These are phyloP conservation scores for Nicotiana knightiana DNA, from an alignment of 257 asterid genomes.

Conservation along the genomic window DNA sequence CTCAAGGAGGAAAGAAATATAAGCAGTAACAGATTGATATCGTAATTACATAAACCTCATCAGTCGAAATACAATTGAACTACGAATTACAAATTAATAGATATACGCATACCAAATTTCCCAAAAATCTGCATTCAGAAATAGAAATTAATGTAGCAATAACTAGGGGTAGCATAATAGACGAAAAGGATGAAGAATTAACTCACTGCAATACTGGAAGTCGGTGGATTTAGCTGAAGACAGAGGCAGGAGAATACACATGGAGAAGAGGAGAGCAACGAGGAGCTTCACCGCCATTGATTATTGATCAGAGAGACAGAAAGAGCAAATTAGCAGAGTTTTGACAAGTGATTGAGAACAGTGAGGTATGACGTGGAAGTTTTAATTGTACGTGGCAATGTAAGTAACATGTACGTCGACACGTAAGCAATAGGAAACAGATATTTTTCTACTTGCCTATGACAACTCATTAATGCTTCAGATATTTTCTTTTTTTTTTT, in stretches of 20 bases:
- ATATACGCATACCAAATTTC: no score
- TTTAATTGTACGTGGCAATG: background rate
- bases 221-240: background rate
- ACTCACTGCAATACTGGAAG: constrained; percentile 6
- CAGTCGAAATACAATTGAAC: no score
- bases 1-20: no score
- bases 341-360: background rate
- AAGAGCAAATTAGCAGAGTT: background rate
- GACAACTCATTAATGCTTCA: background rate
- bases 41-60: no score
- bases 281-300: constrained; percentile 1
- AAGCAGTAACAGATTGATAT: no score
- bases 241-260: background rate
- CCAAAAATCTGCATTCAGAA: no score
- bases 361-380: background rate
- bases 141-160: no score
- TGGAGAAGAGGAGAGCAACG: background rate
- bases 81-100: no score
- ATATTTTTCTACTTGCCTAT: background rate
- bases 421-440: background rate
- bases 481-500: background rate
- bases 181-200: background rate
- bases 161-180: background rate
- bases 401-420: background rate
- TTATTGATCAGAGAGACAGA: background rate